Evolutionary conservation across 2,329 filamentous ascomycete species (phyloP), one percentile per base, ranked within the genome.

Genomic region (Fusarium sp.): DNA sequence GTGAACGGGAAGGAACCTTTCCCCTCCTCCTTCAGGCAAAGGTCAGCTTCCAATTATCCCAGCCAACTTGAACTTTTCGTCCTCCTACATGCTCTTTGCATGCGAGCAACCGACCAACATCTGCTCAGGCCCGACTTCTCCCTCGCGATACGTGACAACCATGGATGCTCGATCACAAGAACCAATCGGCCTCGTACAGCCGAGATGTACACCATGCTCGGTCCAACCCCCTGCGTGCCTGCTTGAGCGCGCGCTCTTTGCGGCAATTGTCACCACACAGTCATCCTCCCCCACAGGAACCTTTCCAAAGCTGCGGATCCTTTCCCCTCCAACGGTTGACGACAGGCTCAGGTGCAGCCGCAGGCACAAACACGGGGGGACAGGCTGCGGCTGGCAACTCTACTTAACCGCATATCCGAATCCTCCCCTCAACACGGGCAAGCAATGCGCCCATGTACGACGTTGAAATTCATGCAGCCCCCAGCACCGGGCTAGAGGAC

Each of bases 391-490:
- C 13, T 45, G 22, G 35, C 20, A 35, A 61, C 56, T 61, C 29
- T 52, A 22, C 29, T 67, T 39, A 27, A 62, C 57, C 70, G 63
- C 65, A 63, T 69, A 72, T 68, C 43, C 59, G 65, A 68, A 62
- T 61, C 56, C 71, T 65, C 72, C 64, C 52, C 67, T 64, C 68
- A 37, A 27, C 57, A 65, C 63, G 67, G 69, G 65, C 57, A 74
- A 65, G 50, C 60, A 58, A 65, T 69, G 66, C 61, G 52, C 54
- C 69, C 64, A 66, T 69, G 74, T 78, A 68, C 75, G 67, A 76
- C 75, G 72, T 70, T 64, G 73, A 70, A 71, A 67, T 78, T 78
- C 70, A 78, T 78, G 77, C 77, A 64, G 64, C 62, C 74, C 72
- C 77, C 60, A 65, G 74, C 72, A 68, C 75, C 60, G 67, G 74